Evolutionary conservation across 2,329 filamentous ascomycete genomes (phyloP).

Genomic region (Colletotrichum musicola): DNA sequence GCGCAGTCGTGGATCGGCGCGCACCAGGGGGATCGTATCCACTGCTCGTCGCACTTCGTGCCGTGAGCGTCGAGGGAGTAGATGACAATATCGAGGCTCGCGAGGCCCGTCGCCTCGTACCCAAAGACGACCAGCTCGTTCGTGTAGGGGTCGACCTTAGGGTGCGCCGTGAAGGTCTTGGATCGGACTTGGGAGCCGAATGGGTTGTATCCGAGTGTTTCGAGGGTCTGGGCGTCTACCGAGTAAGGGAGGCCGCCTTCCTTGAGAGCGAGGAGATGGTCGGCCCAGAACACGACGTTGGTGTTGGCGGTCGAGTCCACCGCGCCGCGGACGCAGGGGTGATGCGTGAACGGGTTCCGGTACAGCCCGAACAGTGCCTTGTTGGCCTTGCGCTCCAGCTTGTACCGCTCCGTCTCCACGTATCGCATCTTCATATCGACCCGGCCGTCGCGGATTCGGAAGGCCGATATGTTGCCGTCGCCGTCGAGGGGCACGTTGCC

Average conservation of each 20-base stretch:
- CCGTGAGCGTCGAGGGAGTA: constrained; percentile 49
- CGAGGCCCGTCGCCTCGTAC: constrained; percentile 56
- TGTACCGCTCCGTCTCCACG: constrained; percentile 56
- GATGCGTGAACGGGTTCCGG: constrained; percentile 54
- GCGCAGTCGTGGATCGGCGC: constrained; percentile 55
- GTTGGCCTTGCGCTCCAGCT: constrained; percentile 52
- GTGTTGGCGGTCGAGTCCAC: constrained; percentile 61
- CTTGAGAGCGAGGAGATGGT: constrained; percentile 61
- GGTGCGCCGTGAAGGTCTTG: constrained; percentile 57
- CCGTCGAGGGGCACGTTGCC: constrained; percentile 54
- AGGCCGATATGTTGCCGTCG: constrained; percentile 54
- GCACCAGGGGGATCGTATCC: constrained; percentile 63
- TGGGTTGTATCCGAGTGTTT: constrained; percentile 53
- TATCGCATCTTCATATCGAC: constrained; percentile 52
- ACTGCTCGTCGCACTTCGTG: constrained; percentile 59
- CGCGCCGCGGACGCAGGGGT: constrained; percentile 48
- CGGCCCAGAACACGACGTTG: constrained; percentile 63
- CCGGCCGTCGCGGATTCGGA: constrained; percentile 49
- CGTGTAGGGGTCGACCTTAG: constrained; percentile 55
- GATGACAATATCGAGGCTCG: constrained; percentile 50
- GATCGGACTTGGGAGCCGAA: constrained; percentile 51
- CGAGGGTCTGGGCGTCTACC: constrained; percentile 54
- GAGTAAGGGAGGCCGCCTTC: constrained; percentile 60
- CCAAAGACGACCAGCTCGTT: constrained; percentile 55
- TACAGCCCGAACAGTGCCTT: constrained; percentile 52